A percentile compares a stretch with the other conserved stretches of the same genome.
phyloP scores from a whole-genome alignment of 345 rosid species.

The Eucalyptus lansdowneana region DNA sequence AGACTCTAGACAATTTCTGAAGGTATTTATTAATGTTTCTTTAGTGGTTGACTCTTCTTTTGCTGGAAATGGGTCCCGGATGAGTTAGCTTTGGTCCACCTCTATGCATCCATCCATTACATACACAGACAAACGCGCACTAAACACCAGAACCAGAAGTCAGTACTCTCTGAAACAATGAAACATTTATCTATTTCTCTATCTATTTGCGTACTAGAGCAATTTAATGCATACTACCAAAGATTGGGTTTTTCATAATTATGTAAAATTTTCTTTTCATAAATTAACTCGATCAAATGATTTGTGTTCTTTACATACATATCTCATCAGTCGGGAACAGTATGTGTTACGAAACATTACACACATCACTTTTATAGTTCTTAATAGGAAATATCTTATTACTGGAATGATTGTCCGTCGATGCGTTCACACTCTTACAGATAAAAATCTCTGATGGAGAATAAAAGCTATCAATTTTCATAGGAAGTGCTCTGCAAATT shows the following conservation, averaged over 20 bases:
- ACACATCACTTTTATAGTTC: background rate
- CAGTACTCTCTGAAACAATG: background rate
- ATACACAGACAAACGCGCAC: slow-evolving; percentile 8
- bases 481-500: background rate
- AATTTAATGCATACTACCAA: background rate
- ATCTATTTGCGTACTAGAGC: background rate
- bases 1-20: background rate
- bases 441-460: background rate
- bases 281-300: background rate
- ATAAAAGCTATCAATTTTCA: background rate
- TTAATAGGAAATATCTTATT: background rate
- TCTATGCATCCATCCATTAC: slow-evolving; percentile 7
- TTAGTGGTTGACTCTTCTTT: slow-evolving; percentile 35
- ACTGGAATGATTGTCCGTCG: fast-evolving
- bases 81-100: slow-evolving; percentile 12
- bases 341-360: background rate
- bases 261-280: background rate
- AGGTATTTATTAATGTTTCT: background rate
- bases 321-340: background rate
- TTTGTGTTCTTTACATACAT: background rate
- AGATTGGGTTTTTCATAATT: background rate
- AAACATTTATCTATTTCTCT: background rate
- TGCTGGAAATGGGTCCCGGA: slow-evolving; percentile 14
- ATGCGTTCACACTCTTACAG: background rate
- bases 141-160: background rate